Evolutionary conservation across 129 eudicot genomes (phyloP).

Genomic region (Artemisia annua): DNA sequence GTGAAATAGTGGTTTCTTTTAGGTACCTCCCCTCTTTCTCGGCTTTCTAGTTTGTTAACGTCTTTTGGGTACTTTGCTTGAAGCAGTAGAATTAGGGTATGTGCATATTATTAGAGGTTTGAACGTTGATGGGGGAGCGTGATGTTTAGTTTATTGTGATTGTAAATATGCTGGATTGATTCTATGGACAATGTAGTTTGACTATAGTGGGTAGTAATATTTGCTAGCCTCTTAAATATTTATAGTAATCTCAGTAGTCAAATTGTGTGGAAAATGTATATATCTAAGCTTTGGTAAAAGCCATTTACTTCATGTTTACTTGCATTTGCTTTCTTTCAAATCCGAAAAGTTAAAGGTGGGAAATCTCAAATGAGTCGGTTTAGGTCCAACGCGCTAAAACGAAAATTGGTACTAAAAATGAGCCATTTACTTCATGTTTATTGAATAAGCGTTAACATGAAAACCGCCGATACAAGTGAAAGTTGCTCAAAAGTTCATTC

Average conservation of each 20-base stretch:
- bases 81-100: constrained; percentile 22
- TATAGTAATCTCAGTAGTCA: neutral
- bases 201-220: constrained; percentile 10
- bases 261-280: neutral
- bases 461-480: no score
- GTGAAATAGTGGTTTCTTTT: neutral
- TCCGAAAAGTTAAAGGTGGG: no score
- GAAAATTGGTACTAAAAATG: no score
- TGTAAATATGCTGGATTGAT: constrained; percentile 35
- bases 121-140: constrained; percentile 21
- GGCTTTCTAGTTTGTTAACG: constrained; percentile 14
- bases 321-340: neutral
- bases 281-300: neutral
- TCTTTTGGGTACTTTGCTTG: constrained; percentile 8
- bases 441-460: no score
- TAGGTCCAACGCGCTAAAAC: no score
- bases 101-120: constrained; percentile 41
- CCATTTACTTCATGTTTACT: neutral
- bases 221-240: constrained; percentile 5
- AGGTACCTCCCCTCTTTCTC: constrained; percentile 20
- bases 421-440: no score
- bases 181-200: constrained; percentile 23
- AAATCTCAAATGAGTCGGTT: no score
- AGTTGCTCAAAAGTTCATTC: no score
- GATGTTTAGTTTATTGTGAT: constrained; percentile 28